Evolutionary conservation across 129 eudicot species (phyloP).

Genomic region (Daucus carota): DNA sequence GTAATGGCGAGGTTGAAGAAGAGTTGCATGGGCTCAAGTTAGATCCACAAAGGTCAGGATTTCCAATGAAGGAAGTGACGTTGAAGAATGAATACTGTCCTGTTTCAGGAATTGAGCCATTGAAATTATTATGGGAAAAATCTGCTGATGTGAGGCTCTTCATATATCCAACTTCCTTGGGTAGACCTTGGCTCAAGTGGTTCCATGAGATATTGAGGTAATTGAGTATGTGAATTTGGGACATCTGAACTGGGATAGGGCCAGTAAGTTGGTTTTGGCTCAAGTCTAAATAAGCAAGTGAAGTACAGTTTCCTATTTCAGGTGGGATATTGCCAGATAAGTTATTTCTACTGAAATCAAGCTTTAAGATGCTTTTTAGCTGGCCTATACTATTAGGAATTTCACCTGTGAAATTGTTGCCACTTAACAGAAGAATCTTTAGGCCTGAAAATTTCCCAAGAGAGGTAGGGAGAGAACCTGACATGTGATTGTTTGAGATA

Average conservation of each 20-base stretch:
- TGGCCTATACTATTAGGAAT: constrained; percentile 47
- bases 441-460: constrained; percentile 50
- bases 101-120: constrained; percentile 50
- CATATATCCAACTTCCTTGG: constrained; percentile 45
- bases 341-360: constrained; percentile 52
- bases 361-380: constrained; percentile 42
- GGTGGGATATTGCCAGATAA: constrained; percentile 43
- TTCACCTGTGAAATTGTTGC: constrained; percentile 43
- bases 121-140: constrained; percentile 58
- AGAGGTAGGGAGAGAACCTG: constrained; percentile 45
- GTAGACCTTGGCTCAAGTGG: constrained; percentile 43
- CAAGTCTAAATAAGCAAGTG: constrained; percentile 52
- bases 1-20: constrained; percentile 22
- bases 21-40: constrained; percentile 36
- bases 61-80: constrained; percentile 41
- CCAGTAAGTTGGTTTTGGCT: constrained; percentile 54
- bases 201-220: constrained; percentile 63
- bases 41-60: constrained; percentile 52
- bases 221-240: constrained; percentile 52
- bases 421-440: constrained; percentile 47
- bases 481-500: constrained; percentile 52
- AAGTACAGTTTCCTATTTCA: constrained; percentile 40
- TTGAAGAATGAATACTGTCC: constrained; percentile 59
- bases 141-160: constrained; percentile 72
- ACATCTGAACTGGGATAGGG: constrained; percentile 41